Conservation (phyloP, 768 basidiomycete genomes). For the Agaricus blazei region DNA sequence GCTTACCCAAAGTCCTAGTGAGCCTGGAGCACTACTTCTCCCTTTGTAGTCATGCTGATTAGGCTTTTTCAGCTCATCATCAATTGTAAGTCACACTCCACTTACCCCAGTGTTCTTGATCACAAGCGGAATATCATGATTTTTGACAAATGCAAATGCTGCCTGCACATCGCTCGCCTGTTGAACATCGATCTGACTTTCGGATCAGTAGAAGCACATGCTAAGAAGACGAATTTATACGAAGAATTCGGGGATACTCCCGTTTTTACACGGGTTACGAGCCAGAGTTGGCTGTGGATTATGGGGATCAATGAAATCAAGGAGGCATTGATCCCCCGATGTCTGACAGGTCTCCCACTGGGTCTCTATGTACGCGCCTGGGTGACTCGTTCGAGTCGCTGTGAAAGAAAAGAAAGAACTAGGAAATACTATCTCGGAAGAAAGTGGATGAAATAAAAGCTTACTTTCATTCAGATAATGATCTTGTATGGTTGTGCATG, state of each 20-base stretch:
- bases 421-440: no score
- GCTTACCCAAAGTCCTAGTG: constrained; percentile 41
- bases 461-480: no score
- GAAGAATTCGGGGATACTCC: constrained; percentile 32
- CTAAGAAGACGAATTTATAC: constrained; percentile 17
- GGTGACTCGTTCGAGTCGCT: constrained; percentile 14
- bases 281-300: constrained; percentile 20
- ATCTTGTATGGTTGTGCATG: no score
- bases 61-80: neutral
- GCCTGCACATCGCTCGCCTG: constrained; percentile 33
- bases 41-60: constrained; percentile 45
- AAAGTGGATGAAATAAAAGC: no score
- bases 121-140: constrained; percentile 33
- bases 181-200: constrained; percentile 33
- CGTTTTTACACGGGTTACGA: constrained; percentile 27
- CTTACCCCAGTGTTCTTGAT: constrained; percentile 52
- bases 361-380: constrained; percentile 20
- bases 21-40: constrained; percentile 38
- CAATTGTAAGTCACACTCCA: neutral
- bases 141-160: constrained; percentile 39
- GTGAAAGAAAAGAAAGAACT: neutral
- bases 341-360: constrained; percentile 57
- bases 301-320: constrained; percentile 32
- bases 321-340: constrained; percentile 38
- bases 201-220: constrained; percentile 6